These are phyloP conservation scores for Solanum neorickii DNA, from an alignment of 257 asterid species.

Conservation along the genomic window DNA sequence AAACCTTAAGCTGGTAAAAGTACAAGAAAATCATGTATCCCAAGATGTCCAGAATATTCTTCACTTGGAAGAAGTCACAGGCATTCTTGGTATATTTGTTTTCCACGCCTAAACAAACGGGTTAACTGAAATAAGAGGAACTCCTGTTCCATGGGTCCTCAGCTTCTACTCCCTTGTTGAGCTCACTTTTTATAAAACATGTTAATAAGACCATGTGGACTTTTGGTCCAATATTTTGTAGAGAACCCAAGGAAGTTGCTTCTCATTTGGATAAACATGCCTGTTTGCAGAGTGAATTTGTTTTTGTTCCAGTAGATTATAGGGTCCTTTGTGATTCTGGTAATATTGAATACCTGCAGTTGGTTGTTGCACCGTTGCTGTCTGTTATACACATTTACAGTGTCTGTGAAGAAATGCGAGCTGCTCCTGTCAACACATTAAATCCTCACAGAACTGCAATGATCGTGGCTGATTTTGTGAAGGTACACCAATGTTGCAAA, in stretches of 20 bases:
- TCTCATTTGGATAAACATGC: neutral
- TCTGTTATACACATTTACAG: conserved; percentile 63
- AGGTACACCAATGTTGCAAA: conserved; percentile 33
- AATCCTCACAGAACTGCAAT: conserved; percentile 95
- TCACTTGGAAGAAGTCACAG: neutral
- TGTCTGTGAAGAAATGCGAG: conserved; percentile 87
- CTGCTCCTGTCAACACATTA: conserved; percentile 89
- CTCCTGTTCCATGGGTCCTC: neutral
- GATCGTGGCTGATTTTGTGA: conserved; percentile 70
- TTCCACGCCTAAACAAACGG: neutral
- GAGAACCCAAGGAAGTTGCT: neutral
- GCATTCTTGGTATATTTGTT: neutral
- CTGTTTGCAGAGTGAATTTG: neutral
- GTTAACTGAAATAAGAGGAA: neutral
- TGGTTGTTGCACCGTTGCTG: conserved; percentile 74
- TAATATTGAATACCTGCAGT: conserved; percentile 27
- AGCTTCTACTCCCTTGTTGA: neutral
- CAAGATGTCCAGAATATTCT: neutral
- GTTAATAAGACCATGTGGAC: neutral
- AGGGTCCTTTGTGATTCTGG: neutral
- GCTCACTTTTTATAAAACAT: neutral
- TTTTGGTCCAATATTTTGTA: neutral
- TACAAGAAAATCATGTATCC: neutral
- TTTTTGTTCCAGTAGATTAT: neutral
- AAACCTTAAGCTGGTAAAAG: neutral